phyloP scores from a whole-genome alignment of 2,329 filamentous ascomycete species.

The Colletotrichum kahawae region DNA sequence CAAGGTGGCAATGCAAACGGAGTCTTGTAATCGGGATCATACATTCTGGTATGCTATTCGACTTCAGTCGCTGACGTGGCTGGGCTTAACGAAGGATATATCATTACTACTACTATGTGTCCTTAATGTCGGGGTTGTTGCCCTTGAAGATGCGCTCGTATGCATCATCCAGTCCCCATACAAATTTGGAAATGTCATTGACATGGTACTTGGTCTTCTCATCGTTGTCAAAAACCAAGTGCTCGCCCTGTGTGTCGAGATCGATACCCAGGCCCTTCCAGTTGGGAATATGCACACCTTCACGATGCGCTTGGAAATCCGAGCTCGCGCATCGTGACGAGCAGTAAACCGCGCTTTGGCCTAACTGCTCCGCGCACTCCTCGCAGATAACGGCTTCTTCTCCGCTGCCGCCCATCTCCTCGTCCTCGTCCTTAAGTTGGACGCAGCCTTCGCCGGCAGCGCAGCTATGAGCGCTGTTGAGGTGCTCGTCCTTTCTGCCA shows the following conservation, averaged over 20 bases:
- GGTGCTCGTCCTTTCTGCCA: constrained; percentile 40
- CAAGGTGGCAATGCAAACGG: neutral
- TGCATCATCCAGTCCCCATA: constrained; percentile 18
- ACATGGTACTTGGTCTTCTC: constrained; percentile 23
- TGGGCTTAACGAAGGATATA: neutral
- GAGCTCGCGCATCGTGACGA: constrained; percentile 44
- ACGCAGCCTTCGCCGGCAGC: constrained; percentile 44
- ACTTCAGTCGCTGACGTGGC: neutral
- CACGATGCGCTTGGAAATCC: constrained; percentile 46
- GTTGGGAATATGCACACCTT: constrained; percentile 34
- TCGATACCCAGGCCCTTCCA: constrained; percentile 29
- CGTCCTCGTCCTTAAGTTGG: constrained; percentile 43
- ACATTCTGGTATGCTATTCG: neutral
- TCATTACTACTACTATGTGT: neutral
- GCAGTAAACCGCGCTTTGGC: constrained; percentile 45
- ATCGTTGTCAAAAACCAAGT: constrained; percentile 22
- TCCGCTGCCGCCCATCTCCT: constrained; percentile 36
- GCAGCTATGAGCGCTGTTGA: constrained; percentile 44
- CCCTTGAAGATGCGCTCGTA: constrained; percentile 16
- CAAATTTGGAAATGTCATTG: constrained; percentile 20
- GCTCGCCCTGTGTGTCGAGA: constrained; percentile 27
- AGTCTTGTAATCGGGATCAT: neutral
- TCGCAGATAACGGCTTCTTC: constrained; percentile 43
- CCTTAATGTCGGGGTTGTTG: constrained; percentile 19
- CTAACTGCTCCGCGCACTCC: constrained; percentile 42